Evolutionary conservation across 1,284 basidiomycete species (phyloP), one percentile per base, ranked within the genome.

Genomic region (Boletus smithii): DNA sequence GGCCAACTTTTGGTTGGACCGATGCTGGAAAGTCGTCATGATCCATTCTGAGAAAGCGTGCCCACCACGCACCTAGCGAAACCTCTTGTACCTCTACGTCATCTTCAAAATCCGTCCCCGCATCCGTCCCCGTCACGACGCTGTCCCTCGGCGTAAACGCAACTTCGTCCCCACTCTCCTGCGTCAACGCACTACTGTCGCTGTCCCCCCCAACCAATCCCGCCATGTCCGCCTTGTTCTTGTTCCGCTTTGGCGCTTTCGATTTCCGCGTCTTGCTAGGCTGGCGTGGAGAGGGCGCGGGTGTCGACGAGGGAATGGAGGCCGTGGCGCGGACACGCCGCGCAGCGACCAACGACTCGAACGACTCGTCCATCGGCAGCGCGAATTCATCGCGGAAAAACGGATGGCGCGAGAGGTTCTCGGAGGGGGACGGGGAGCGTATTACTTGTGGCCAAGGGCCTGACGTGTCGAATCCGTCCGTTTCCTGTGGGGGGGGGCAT

Each of bases 151-250:
- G 76, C 7, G 79, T 81, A 39, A 75, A 75, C 20, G 60, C 68
- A 3, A 66, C 67, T 55, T 88, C 87, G 48, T 88, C 86, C 8
- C 80, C 85, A 50, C 84, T 88, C 63, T 88, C 85, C 61, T 85
- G 81, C 8, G 86, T 89, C 56, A 88, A 61, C 27, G 83, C 86
- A 52, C 87, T 89, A 55, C 84, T 87, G 56, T 88, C 86, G 59
- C 87, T 89, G 59, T 89, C 85, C 4, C 84, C 85, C 22, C 79
- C 81, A 3, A 87, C 77, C 17, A 88, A 66, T 1, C 85, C 85
- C 0, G 84, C 83, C 69, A 83, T 70, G 48, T 81, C 78, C 46
- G 61, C 57, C 60, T 59, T 63, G 53, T 57, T 57, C 58, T 47
- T 58, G 51, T 33, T 49, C 49, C 58, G 60, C 48, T 58, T 65